Conservation (phyloP, 2,329 filamentous ascomycete species). For the Stagonosporopsis chrysanthemi region DNA sequence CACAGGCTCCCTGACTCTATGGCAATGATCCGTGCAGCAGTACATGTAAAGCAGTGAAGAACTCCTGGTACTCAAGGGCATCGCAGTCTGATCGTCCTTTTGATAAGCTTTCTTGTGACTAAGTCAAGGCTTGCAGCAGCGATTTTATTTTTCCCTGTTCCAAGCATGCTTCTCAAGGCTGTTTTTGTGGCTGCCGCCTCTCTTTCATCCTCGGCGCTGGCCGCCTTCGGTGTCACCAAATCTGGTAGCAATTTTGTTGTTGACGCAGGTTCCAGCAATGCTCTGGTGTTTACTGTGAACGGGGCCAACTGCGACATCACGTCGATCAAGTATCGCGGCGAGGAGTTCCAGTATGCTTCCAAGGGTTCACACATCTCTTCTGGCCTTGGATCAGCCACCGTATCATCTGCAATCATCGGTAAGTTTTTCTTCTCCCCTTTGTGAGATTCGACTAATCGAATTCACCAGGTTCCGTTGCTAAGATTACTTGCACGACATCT, state of each 20-base stretch:
- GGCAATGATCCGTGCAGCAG: conserved; percentile 4
- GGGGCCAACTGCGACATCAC: conserved; percentile 68
- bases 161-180: conserved; percentile 37
- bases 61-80: background rate
- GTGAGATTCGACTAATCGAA: background rate
- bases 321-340: conserved; percentile 66
- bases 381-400: conserved; percentile 65
- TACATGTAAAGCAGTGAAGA: conserved; percentile 15
- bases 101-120: conserved; percentile 4
- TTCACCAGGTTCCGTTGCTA: conserved; percentile 51
- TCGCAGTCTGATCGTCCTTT: background rate
- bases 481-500: conserved; percentile 66
- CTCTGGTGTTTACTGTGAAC: conserved; percentile 46
- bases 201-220: conserved; percentile 37
- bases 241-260: conserved; percentile 41
- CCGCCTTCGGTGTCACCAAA: conserved; percentile 48
- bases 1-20: background rate
- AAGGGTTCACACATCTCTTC: conserved; percentile 65
- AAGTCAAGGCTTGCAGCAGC: conserved; percentile 3
- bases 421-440: conserved; percentile 10
- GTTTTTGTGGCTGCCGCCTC: conserved; percentile 36
- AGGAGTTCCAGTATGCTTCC: conserved; percentile 64
- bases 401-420: conserved; percentile 53
- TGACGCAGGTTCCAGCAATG: conserved; percentile 44
- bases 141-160: background rate